Base-by-base conservation (phyloP, 768 basidiomycete genomes). In the Boletus sp. region DNA sequence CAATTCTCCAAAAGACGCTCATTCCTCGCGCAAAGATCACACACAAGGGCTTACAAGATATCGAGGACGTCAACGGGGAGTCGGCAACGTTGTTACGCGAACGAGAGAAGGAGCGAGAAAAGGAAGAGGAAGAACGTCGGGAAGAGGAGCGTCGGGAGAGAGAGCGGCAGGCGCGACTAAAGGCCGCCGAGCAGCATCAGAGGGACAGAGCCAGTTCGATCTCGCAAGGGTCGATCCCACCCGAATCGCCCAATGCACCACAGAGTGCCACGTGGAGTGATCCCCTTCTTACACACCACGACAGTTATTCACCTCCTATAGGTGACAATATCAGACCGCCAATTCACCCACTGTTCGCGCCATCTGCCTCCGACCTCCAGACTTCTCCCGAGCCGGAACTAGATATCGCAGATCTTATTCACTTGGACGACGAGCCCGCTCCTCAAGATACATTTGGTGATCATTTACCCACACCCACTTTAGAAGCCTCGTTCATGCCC, bases 41-140 rank as follows among this genome's bases (percentile, higher is more conserved):
- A 27, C 93, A 94, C 77, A 96, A 96, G 72, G 93, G 93, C 49
- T 73, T 94, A 57, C 87, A 94, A 76, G 87, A 92, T 64, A 92
- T 96, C 64, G 93, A 96, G 69, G 85, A 85, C 68, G 72, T 86
- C 51, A 82, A 83, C 61, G 86, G 83, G 14, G 81, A 83, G 59
- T 70, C 70, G 19, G 50, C 52, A 25, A 53, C 59, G 44, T 71
- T 75, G 61, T 25, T 61, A n/a, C 71, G 68, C 37, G 70, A 75
- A 42, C 72, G 78, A 21, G 88, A 89, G 62, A 75, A 77, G 43
- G 80, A 84, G 61, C 77, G 77, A 47, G 82, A 83, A 63, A 79
- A 76, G 27, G 83, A 86, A 67, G 83, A 85, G 56, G 84, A 87
- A 53, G 85, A 87, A 50, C 78, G 83, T 57, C 76, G 84, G 6